Conservation (phyloP, 2,329 filamentous ascomycete species). For the Fusarium sp. region DNA sequence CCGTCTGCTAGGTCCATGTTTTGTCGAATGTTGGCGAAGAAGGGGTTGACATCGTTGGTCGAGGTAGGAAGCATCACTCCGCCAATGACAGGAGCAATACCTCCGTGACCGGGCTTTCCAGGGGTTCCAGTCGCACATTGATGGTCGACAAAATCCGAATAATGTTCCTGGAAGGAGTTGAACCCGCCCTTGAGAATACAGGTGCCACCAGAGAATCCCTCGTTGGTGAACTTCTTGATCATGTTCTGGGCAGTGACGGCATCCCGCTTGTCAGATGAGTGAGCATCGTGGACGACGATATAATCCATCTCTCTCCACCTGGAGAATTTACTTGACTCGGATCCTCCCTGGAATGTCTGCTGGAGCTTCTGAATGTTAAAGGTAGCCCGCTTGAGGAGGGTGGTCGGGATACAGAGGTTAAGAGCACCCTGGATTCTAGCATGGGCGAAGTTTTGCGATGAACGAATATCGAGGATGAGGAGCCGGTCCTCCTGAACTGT, state of each 20-base stretch:
- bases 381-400: constrained; percentile 87
- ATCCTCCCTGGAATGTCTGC: constrained; percentile 82
- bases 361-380: constrained; percentile 90
- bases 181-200: constrained; percentile 88
- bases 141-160: constrained; percentile 72
- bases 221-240: constrained; percentile 89
- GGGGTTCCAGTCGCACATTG: constrained; percentile 51
- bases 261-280: constrained; percentile 82
- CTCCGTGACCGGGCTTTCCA: constrained; percentile 59
- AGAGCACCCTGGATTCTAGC: constrained; percentile 83
- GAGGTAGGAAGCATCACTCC: constrained; percentile 84
- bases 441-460: constrained; percentile 82
- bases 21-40: constrained; percentile 96
- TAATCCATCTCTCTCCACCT: constrained; percentile 79
- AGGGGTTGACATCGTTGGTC: constrained; percentile 80
- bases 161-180: constrained; percentile 74
- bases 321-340: constrained; percentile 78
- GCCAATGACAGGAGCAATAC: constrained; percentile 80
- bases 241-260: constrained; percentile 85
- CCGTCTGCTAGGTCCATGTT: constrained; percentile 96
- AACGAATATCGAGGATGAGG: constrained; percentile 86
- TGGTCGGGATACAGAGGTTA: constrained; percentile 95
- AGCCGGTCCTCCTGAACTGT: constrained; percentile 55
- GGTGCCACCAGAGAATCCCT: constrained; percentile 80
- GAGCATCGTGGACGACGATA: constrained; percentile 89